A percentile compares a stretch with the other conserved stretches of the same genome.
Evolutionary conservation across 495 filamentous ascomycete genomes (phyloP).

Genomic region (Aeminium ludgeri): DNA sequence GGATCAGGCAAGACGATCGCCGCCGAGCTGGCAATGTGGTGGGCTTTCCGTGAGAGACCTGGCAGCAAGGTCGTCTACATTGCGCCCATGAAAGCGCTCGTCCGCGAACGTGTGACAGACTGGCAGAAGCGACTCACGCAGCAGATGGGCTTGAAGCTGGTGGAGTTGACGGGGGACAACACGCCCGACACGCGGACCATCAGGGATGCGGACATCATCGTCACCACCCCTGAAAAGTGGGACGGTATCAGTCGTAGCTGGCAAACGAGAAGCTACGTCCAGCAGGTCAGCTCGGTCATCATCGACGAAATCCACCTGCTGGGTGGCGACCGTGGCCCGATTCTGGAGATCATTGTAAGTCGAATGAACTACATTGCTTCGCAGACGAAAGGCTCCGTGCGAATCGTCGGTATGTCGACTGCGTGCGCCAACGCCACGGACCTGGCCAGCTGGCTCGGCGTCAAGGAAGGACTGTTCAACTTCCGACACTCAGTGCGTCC

Average conservation of each 20-base stretch:
- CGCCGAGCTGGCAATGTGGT: constrained; percentile 98
- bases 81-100: constrained; percentile 96
- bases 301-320: constrained; percentile 98
- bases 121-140: constrained; percentile 73
- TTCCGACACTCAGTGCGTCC: constrained; percentile 96
- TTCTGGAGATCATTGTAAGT: constrained; percentile 97
- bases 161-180: constrained; percentile 95
- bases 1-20: constrained; percentile 96
- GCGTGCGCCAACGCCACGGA: constrained; percentile 93
- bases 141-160: constrained; percentile 75
- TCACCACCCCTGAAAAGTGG: constrained; percentile 98
- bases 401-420: constrained; percentile 94
- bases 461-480: constrained; percentile 94
- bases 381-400: constrained; percentile 70
- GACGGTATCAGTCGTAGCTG: constrained; percentile 97
- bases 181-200: constrained; percentile 94
- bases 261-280: constrained; percentile 92
- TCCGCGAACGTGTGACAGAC: constrained; percentile 90
- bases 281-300: constrained; percentile 87
- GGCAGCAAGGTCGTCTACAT: constrained; percentile 98
- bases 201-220: constrained; percentile 87
- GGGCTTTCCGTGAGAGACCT: constrained; percentile 90
- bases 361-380: constrained; percentile 99
- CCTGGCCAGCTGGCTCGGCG: constrained; percentile 89
- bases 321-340: constrained; percentile 87